Base-by-base conservation (phyloP, 2,329 filamentous ascomycete species). In the Fusarium ramigenum region DNA sequence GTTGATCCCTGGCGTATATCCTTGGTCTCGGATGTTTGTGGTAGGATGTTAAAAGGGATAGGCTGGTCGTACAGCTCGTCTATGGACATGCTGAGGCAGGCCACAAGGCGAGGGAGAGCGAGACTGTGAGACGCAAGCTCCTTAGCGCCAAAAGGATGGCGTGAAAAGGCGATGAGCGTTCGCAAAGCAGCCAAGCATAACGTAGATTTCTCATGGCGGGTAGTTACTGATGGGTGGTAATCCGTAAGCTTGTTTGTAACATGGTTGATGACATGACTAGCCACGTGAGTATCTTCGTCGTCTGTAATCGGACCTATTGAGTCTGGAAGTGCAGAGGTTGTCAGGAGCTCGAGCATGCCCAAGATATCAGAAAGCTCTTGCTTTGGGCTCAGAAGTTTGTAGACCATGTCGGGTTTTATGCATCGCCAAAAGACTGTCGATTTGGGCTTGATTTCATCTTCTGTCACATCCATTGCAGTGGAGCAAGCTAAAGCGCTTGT, bases 101-200 rank as follows among this genome's bases (percentile, higher is more conserved):
- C 89, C 32, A 97, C 91, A 1, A 97, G 84, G 7, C 93, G 89
- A 2, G 93, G 94, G 21, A 97, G 89, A 18, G 91, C 90, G 44
- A 88, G 89, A 7, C 88, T 87, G 79, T 96, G 93, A 9, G 84
- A 83, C 0, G 92, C 92, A 14, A 98, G 86, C 50, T 93, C 88
- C 30, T 85, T 79, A 4, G 88, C 87, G 14, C 92, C 92, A 76
- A 93, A 89, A 0, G 87, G 82, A n/a, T 89, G 89, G 10, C 85
- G 83, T 4, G 89, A 88, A 78, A 95, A 91, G 4, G 87, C 84
- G n/a, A 87, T 84, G 19, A 92, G 82, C 4, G 90, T 86, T 50
- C 85, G 84, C 44, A 92, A 77, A 15, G 87, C 79, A 73, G 87
- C 79, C 80, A 86, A 75, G 65, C 84, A 82, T 70, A 87, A 81